These are phyloP conservation scores for Alternaria burnsii DNA, from an alignment of 2,329 filamentous ascomycete species.

Conservation along the genomic window DNA sequence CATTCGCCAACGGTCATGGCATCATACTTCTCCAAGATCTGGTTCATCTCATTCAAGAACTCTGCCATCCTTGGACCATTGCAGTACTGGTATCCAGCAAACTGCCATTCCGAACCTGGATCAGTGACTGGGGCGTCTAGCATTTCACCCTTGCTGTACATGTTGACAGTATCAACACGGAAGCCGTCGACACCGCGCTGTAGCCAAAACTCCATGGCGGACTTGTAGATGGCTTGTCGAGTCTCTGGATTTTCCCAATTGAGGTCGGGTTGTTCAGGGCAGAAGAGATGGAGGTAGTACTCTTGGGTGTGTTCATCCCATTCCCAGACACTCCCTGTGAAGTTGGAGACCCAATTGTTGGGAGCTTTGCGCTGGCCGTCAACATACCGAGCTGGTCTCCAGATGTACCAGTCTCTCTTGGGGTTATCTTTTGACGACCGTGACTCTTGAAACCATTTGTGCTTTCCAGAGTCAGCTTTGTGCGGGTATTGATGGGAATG, in stretches of 20 bases:
- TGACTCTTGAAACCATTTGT: slow-evolving; percentile 67
- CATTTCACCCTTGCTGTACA: slow-evolving; percentile 50
- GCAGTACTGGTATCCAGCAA: slow-evolving; percentile 62
- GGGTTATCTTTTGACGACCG: slow-evolving; percentile 58
- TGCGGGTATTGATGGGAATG: background rate
- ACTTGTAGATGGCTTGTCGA: slow-evolving; percentile 72
- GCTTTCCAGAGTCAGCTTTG: slow-evolving; percentile 39
- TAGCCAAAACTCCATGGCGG: slow-evolving; percentile 80
- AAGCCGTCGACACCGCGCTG: slow-evolving; percentile 68
- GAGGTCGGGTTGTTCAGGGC: slow-evolving; percentile 80
- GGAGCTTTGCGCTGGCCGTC: slow-evolving; percentile 72
- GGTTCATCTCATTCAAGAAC: slow-evolving; percentile 70
- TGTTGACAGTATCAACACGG: slow-evolving; percentile 51
- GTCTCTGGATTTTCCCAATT: slow-evolving; percentile 81
- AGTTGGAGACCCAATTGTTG: slow-evolving; percentile 76
- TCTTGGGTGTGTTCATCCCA: slow-evolving; percentile 75
- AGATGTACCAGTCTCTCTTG: slow-evolving; percentile 66
- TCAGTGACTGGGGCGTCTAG: slow-evolving; percentile 45
- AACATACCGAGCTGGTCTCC: slow-evolving; percentile 56
- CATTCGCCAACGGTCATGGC: slow-evolving; percentile 77
- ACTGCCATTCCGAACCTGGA: slow-evolving; percentile 43
- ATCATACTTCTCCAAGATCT: slow-evolving; percentile 67
- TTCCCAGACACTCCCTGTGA: slow-evolving; percentile 71
- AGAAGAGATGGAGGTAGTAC: slow-evolving; percentile 81
- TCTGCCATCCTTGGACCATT: slow-evolving; percentile 76